Percentiles rank a stretch among this genome's conserved stretches.
phyloP scores from a whole-genome alignment of 2,329 filamentous ascomycete genomes.

The Colletotrichum godetiae region DNA sequence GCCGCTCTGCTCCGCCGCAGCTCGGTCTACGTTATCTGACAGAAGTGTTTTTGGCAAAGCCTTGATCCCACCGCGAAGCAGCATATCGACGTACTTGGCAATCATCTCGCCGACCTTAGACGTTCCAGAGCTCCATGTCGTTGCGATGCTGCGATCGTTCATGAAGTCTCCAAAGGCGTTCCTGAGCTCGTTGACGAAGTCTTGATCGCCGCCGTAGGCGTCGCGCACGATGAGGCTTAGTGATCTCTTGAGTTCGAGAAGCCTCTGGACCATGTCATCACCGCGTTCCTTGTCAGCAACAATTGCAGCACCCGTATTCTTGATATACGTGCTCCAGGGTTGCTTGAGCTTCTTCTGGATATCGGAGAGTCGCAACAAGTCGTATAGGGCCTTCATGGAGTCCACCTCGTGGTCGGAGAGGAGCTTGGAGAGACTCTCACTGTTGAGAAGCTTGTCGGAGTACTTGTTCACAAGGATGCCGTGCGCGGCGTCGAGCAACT shows the following conservation, averaged over 20 bases:
- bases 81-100: conserved; percentile 92
- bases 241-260: conserved; percentile 83
- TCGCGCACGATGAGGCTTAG: conserved; percentile 82
- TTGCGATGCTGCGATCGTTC: conserved; percentile 83
- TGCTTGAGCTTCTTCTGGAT: conserved; percentile 77
- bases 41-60: conserved; percentile 78
- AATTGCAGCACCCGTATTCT: conserved; percentile 78
- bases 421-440: conserved; percentile 76
- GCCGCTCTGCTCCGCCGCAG: conserved; percentile 69
- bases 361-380: conserved; percentile 77
- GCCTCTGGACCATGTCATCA: conserved; percentile 85
- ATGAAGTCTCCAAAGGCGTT: conserved; percentile 92
- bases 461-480: conserved; percentile 76
- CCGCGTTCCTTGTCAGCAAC: conserved; percentile 83
- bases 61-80: conserved; percentile 89
- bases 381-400: conserved; percentile 81
- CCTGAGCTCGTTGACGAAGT: conserved; percentile 80
- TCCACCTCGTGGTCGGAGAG: conserved; percentile 76
- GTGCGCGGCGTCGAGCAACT: conserved; percentile 80
- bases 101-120: conserved; percentile 99
- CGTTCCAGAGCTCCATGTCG: conserved; percentile 83
- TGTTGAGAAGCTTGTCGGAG: conserved; percentile 72
- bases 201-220: conserved; percentile 82
- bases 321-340: conserved; percentile 85
- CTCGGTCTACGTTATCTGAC: conserved; percentile 69